Evolutionary conservation across 768 basidiomycete genomes (phyloP), one percentile per base, ranked within the genome.

Genomic region (Candolleomyces aberdarensis): DNA sequence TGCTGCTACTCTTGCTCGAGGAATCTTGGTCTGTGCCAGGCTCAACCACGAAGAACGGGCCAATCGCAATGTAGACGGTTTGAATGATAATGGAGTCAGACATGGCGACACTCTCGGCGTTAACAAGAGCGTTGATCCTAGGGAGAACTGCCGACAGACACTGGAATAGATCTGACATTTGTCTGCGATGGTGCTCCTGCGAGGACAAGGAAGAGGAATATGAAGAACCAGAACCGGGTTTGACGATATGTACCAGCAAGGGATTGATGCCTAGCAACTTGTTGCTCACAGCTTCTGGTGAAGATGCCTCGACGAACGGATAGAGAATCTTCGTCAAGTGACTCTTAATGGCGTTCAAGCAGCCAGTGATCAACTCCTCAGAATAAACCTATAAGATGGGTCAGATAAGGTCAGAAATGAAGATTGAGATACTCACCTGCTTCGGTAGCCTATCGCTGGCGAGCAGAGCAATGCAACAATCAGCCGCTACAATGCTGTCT

Each of bases 11-110:
- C 74, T 74, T 76, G 20, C 73, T 64, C 62, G 71, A 68, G 44
- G 66, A 71, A 51, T 86, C 84, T 44, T 77, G 75, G 36, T 88
- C 87, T 3, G 72, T 77, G 0, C 79, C 76, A 13, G 78, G 76
- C 46, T 93, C 92, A n/a, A 85, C 85, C 5, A 94, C 86, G 68
- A 98, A 98, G 71, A 98, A 95, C 0, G 96, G 96, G 7, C 92
- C 92, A 64, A 98, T 94, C 3, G 94, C 85, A 56, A 98, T 89
- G 72, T 96, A 98, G 3, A 97, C 91, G 0, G 89, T 87, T 65
- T 92, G 88, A 55, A 98, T 97, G 68, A 98, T 91, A 65, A 98
- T 91, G 0, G 86, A 74, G 63, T 98, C 97, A 1, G 92, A 91
- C 88, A 98, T 90, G 1, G 89, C 77, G 64, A 88, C 81, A 61